phyloP scores from a whole-genome alignment of 2,329 filamentous ascomycete species.

The Cordyceps cateniannulata region DNA sequence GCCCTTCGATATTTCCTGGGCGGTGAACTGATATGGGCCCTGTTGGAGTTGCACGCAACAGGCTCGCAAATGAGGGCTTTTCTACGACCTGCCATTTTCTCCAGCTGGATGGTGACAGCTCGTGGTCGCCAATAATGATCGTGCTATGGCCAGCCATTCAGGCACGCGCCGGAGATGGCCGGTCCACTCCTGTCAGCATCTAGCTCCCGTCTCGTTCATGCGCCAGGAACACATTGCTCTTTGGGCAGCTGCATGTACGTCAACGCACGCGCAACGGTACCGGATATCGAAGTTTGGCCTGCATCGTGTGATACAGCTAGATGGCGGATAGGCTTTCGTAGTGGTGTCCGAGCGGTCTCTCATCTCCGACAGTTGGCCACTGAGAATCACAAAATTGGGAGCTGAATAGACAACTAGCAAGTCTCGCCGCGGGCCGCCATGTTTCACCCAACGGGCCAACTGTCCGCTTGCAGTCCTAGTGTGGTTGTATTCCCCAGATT shows the following conservation, averaged over 20 bases:
- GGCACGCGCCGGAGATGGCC: not conserved
- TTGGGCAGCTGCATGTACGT: not conserved
- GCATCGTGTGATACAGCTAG: not conserved
- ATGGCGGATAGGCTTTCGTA: not conserved
- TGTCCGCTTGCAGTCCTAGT: not conserved
- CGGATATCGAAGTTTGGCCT: not conserved
- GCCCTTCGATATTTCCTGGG: not conserved
- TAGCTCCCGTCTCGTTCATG: conserved; percentile 1
- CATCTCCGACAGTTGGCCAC: not conserved
- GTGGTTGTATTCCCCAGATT: conserved; percentile 3
- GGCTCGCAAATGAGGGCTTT: not conserved
- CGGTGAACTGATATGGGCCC: not conserved
- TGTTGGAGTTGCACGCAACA: not conserved
- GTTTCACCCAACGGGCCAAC: not conserved
- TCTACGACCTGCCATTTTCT: not conserved
- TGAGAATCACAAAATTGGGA: not conserved
- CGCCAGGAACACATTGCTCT: not conserved
- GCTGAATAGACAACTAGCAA: not conserved
- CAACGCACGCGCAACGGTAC: not conserved
- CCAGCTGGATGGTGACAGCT: not conserved
- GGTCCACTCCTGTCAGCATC: conserved; percentile 5
- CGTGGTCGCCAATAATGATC: not conserved
- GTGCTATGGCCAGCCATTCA: not conserved
- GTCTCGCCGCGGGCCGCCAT: not conserved
- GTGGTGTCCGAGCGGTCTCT: not conserved